Percentiles rank a stretch among this genome's conserved stretches.
Evolutionary conservation across 305 asterid genomes (phyloP).

Genomic region (Fraxinus angustifolia): DNA sequence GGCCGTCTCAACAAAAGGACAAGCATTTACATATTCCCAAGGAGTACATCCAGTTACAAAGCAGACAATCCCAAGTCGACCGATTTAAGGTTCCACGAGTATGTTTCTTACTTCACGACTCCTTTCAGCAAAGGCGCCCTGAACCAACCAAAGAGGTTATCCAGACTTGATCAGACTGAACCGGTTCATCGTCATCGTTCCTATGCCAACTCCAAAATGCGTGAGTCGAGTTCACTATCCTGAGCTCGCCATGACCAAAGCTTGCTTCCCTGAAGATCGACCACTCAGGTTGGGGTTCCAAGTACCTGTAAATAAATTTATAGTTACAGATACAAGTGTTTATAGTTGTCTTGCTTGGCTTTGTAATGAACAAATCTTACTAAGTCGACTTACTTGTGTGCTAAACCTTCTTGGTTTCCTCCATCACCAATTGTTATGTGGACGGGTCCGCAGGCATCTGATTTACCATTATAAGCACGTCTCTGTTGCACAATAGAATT

Average conservation of each 20-base stretch:
- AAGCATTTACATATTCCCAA: not conserved
- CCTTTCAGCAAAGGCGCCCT: conserved; percentile 39
- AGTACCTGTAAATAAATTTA: conserved; percentile 38
- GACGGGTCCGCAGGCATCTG: conserved; percentile 39
- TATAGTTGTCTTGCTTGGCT: not conserved
- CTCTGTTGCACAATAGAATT: conserved; percentile 23
- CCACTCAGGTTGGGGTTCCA: conserved; percentile 58
- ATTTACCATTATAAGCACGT: conserved; percentile 32
- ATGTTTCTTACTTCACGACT: conserved; percentile 28
- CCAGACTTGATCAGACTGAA: conserved; percentile 63
- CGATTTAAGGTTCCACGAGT: conserved; percentile 24
- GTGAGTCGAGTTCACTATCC: conserved; percentile 52
- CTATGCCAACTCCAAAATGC: conserved; percentile 87
- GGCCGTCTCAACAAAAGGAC: not conserved
- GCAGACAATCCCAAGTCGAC: not conserved
- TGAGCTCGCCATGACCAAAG: conserved; percentile 81
- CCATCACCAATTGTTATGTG: conserved; percentile 54
- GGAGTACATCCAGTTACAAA: not conserved
- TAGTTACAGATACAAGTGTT: not conserved
- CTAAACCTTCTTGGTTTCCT: conserved; percentile 53
- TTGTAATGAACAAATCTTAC: not conserved
- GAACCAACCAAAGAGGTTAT: conserved; percentile 48
- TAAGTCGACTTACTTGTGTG: conserved; percentile 29
- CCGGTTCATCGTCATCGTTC: conserved; percentile 69
- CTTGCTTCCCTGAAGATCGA: conserved; percentile 47